Base-by-base conservation (phyloP, 1,284 basidiomycete species). In the Leccinum fuscescens region DNA sequence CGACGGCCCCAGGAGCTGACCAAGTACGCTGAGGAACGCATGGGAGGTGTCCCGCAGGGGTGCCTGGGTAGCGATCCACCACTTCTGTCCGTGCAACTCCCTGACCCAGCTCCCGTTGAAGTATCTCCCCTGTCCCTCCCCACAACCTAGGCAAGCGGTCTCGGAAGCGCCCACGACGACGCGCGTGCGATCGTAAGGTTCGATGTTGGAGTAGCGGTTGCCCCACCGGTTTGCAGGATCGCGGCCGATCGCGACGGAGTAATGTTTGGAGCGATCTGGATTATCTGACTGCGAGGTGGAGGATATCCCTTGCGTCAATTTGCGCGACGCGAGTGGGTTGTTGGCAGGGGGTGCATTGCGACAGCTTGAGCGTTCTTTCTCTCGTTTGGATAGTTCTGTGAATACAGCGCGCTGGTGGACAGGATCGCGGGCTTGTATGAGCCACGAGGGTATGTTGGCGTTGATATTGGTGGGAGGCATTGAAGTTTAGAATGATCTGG, bases 21-120 rank as follows among this genome's bases (percentile, higher is more conserved):
- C 69, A 64, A 92, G 79, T 54, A 90, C 72, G 63, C 83, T 89
- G 66, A 94, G 82, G 72, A 93, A 93, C 4, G 88, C 78, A 69
- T 93, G 88, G 1, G 82, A 77, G 0, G 92, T 92, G 50, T 78
- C 71, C 2, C 81, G 84, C 27, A 92, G 75, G 1, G 93, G 91
- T 0, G 92, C 92, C 71, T 94, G 92, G 1, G 89, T 82, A 8
- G 92, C 92, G 59, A 94, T 89, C 89, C 90, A 92, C 84, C 85
- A 86, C 67, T 86, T 89, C 22, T 80, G 82, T 2, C 93, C 89
- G 56, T 78, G 81, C 29, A 80, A 74, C 69, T 94, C 92, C 46
- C 81, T 77, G 15, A 93, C 86, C 88, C 91, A 93, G 67, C 83
- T 90, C n/a, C 89, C 92, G 67, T 94, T 94, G 31, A 94, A 70